Percentiles rank a stretch among this genome's conserved stretches.
These are phyloP conservation scores for Colletotrichum lentis DNA, from an alignment of 2,329 filamentous ascomycete genomes.

Conservation along the genomic window DNA sequence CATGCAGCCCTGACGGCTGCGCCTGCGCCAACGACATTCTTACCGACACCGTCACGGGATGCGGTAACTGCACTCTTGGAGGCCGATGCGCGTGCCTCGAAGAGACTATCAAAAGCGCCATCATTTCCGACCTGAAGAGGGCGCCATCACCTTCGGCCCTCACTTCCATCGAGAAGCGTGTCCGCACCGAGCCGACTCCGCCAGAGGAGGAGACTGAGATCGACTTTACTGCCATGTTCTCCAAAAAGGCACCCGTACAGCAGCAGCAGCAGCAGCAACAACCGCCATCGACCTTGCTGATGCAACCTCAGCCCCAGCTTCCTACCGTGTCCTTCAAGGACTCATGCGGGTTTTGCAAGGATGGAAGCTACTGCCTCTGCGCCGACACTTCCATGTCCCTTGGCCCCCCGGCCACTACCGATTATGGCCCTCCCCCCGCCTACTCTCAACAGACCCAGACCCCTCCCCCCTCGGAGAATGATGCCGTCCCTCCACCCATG, in stretches of 20 bases:
- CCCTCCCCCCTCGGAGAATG: slow-evolving; percentile 68
- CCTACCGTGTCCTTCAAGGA: slow-evolving; percentile 60
- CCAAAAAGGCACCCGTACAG: slow-evolving; percentile 52
- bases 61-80: slow-evolving; percentile 70
- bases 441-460: slow-evolving; percentile 56
- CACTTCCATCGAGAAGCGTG: slow-evolving; percentile 63
- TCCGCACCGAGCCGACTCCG: slow-evolving; percentile 57
- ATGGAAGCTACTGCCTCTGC: slow-evolving; percentile 83
- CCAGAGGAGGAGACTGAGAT: slow-evolving; percentile 72
- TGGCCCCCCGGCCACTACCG: slow-evolving; percentile 22
- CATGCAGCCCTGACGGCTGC: slow-evolving; percentile 62
- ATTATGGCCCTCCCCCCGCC: slow-evolving; percentile 41
- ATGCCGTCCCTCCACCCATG: slow-evolving; percentile 60
- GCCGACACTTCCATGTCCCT: slow-evolving; percentile 63
- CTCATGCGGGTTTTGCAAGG: slow-evolving; percentile 82
- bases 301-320: slow-evolving; percentile 44
- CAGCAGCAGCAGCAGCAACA: slow-evolving; percentile 39
- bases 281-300: slow-evolving; percentile 34
- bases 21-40: slow-evolving; percentile 68
- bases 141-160: slow-evolving; percentile 56
- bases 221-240: slow-evolving; percentile 76
- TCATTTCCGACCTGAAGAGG: slow-evolving; percentile 60
- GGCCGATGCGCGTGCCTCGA: slow-evolving; percentile 71
- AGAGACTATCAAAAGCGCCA: slow-evolving; percentile 63
- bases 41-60: slow-evolving; percentile 64